A percentile compares a stretch with the other conserved stretches of the same genome.
phyloP scores from a whole-genome alignment of 2,329 filamentous ascomycete species.

The Exophiala sp. region DNA sequence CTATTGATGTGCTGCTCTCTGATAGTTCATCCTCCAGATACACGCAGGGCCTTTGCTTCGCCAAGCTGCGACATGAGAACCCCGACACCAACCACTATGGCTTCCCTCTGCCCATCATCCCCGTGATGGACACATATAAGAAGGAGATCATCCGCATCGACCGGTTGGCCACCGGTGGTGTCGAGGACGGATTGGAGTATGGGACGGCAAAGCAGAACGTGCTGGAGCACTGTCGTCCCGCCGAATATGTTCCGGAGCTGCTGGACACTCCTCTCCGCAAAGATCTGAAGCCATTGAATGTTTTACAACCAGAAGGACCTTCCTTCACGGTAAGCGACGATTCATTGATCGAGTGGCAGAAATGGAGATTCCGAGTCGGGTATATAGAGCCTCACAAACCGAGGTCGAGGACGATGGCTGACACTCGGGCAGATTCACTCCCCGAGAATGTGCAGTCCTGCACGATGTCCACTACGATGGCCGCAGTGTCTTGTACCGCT shows the following conservation, averaged over 20 bases:
- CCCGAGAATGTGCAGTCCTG: slow-evolving; percentile 63
- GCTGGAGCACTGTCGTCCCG: slow-evolving; percentile 48
- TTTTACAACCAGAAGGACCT: slow-evolving; percentile 63
- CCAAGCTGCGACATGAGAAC: slow-evolving; percentile 43
- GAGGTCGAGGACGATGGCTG: slow-evolving; percentile 25
- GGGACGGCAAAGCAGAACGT: slow-evolving; percentile 40
- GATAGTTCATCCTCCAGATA: slow-evolving; percentile 36
- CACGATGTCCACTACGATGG: slow-evolving; percentile 66
- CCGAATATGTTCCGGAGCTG: slow-evolving; percentile 49
- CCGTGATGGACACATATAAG: slow-evolving; percentile 53
- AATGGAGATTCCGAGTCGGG: slow-evolving; percentile 61
- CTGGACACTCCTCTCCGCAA: slow-evolving; percentile 44
- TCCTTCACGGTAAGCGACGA: slow-evolving; percentile 55
- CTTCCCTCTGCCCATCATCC: slow-evolving; percentile 54
- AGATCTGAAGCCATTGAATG: slow-evolving; percentile 63
- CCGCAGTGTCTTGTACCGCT: slow-evolving; percentile 59
- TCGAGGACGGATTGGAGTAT: slow-evolving; percentile 44
- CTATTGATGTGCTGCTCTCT: not conserved
- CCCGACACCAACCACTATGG: slow-evolving; percentile 58
- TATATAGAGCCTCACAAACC: slow-evolving; percentile 35
- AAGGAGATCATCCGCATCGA: slow-evolving; percentile 53
- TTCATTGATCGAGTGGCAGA: slow-evolving; percentile 53
- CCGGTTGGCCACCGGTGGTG: slow-evolving; percentile 49
- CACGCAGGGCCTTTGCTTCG: slow-evolving; percentile 52
- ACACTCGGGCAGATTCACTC: slow-evolving; percentile 47